Conservation (phyloP, 2,329 filamentous ascomycete species). For the Exophiala mesophila region DNA sequence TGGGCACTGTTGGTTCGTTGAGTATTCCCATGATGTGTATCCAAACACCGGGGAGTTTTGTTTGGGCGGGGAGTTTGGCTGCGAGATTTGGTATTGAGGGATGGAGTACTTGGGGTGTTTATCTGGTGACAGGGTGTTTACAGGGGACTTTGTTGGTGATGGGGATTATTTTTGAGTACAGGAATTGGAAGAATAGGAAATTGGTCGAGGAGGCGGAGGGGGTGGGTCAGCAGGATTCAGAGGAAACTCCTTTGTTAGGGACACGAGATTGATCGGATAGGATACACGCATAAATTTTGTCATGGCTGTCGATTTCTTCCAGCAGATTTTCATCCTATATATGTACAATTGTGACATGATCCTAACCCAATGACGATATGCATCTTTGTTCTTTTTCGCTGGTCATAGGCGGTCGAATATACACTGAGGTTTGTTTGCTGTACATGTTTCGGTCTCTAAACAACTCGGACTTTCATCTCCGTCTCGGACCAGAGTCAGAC, state of each 20-base stretch:
- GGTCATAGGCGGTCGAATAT: too few species aligned
- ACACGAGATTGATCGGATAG: background rate
- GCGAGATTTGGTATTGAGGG: slow-evolving; percentile 72
- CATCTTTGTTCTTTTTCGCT: too few species aligned
- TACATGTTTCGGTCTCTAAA: too few species aligned
- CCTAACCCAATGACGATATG: too few species aligned
- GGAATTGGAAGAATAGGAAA: slow-evolving; percentile 20
- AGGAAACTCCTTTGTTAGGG: slow-evolving; percentile 16
- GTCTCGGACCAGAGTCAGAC: slow-evolving; percentile 4
- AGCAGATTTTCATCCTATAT: too few species aligned
- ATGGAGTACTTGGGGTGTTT: slow-evolving; percentile 95
- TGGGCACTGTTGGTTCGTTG: slow-evolving; percentile 83
- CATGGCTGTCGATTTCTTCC: too few species aligned
- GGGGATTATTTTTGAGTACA: slow-evolving; percentile 64
- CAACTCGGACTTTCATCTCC: slow-evolving; percentile 7
- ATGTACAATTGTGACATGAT: too few species aligned
- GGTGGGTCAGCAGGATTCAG: slow-evolving; percentile 7
- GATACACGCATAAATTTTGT: too few species aligned
- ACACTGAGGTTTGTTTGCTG: too few species aligned
- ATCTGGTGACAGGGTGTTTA: slow-evolving; percentile 76
- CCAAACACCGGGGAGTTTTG: slow-evolving; percentile 85
- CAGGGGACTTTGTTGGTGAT: slow-evolving; percentile 77
- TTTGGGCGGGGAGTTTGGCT: slow-evolving; percentile 82
- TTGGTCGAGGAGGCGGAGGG: slow-evolving; percentile 16
- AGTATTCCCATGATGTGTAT: slow-evolving; percentile 99